Conservation (phyloP, 1,284 basidiomycete genomes). For the Thecaphora frezii region DNA sequence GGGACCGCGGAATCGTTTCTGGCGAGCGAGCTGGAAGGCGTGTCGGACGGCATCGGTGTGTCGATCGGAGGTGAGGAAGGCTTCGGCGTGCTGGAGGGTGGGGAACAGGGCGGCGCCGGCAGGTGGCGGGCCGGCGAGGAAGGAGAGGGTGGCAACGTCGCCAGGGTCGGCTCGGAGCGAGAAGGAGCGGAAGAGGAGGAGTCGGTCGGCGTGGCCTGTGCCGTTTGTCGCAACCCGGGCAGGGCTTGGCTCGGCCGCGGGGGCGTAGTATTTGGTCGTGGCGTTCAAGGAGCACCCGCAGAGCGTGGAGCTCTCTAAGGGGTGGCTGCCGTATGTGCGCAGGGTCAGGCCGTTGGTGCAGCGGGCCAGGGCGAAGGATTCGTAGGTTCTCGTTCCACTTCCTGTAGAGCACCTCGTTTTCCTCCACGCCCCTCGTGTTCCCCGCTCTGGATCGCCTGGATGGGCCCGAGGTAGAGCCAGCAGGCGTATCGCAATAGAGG, state of each 20-base stretch:
- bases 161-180: conserved; percentile 5
- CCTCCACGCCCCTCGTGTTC: too few relatives aligned
- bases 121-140: background rate
- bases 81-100: background rate
- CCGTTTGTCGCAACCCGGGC: too few relatives aligned
- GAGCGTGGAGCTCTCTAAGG: conserved; percentile 21
- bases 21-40: background rate
- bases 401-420: too few relatives aligned
- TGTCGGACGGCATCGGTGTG: conserved; percentile 1
- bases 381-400: too few relatives aligned
- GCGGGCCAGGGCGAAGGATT: background rate
- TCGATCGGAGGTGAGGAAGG: conserved; percentile 4
- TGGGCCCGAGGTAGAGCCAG: too few relatives aligned
- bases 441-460: too few relatives aligned
- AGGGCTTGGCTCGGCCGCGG: conserved; percentile 1
- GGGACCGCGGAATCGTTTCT: conserved; percentile 6
- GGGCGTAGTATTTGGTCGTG: conserved; percentile 15
- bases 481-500: too few relatives aligned
- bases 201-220: conserved; percentile 6
- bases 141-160: background rate
- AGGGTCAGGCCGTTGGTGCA: conserved; percentile 18
- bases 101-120: conserved; percentile 1
- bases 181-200: conserved; percentile 10
- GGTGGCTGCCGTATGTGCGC: conserved; percentile 23
- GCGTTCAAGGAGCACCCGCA: conserved; percentile 35